Base-by-base conservation (phyloP, 2,329 filamentous ascomycete genomes). In the Microdochium trichocladiopsis region DNA sequence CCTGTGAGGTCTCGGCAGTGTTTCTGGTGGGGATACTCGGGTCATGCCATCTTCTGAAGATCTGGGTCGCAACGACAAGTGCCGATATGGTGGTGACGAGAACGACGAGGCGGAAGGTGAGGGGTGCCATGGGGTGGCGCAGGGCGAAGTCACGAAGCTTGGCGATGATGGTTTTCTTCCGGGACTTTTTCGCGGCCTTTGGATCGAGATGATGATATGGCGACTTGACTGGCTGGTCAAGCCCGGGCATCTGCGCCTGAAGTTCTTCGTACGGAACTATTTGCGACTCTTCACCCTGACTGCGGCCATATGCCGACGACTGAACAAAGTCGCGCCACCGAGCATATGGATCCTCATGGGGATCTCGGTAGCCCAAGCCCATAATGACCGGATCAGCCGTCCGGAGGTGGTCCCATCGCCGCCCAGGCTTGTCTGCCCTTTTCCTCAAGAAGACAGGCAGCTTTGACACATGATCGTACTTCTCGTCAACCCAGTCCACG, bases 61-160 rank as follows among this genome's bases (percentile, higher is more conserved):
- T 91, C 23, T 83, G 84, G 3, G 78, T 82, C 2, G 91, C 86
- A 9, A 99, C 77, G 14, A 83, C 89, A 23, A 99, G 79, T 4
- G 91, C 92, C 51, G 90, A 76, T 37, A 89, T 80, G 2, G 91
- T 95, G 56, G 95, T 95, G 54, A 84, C 76, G 65, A 96, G 84
- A 49, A 96, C 90, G 14, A 82, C 86, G 21, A 95, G 72, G 50
- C 94, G 88, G 66, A 96, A 90, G 14, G 88, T 74, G 51, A 96
- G 75, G 2, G 94, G 94, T 1, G 96, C 87, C 57, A 96, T 85
- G 12, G 91, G 87, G 63, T 92, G 90, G 53, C 86, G 84, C 62
- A 96, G 76, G 25, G 95, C 75, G 36, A 82, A 79, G 51, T 80
- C 78, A 76, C 87, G 87, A 50, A 87, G 69, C 52, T 83, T 79